Evolutionary conservation across 2,329 filamentous ascomycete species (phyloP), one percentile per base, ranked within the genome.

Genomic region (Venturia aucupariae): DNA sequence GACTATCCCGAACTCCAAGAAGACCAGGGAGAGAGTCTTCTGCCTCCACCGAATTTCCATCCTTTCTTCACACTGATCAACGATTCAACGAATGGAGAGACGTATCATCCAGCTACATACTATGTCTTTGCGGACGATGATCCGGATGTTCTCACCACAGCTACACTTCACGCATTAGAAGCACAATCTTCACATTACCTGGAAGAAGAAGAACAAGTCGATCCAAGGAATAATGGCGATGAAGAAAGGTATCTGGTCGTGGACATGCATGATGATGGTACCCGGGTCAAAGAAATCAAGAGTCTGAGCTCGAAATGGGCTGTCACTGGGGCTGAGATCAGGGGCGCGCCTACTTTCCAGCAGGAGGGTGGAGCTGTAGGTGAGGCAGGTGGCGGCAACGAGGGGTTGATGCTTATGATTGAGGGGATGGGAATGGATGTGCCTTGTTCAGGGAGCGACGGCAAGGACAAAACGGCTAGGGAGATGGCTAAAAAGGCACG

Each of bases 111-210:
- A 1, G 86, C 85, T 63, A 86, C 96, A 1, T 91, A 93, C 77
- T 97, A 97, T 78, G 84, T 97, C 71, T 97, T 99, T 78, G 85
- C 85, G 69, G 92, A 97, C 75, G 94, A 97, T 75, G 92, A 97
- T 72, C 84, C 86, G 1, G 89, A 92, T 59, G 79, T 89, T 55
- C 80, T 96, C 44, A 89, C 89, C 1, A 82, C 85, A 44, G 86
- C 89, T 1, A 82, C 82, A 5, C 75, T 87, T 66, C 79, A 80
- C 41, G 80, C 81, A 24, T 73, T 86, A 75, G 75, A 84, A 73
- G 63, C 78, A 42, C 72, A 75, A 64, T 39, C 77, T 67, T 8
- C 64, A 63, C 61, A 48, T 54, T 68, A 67, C 13, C 24, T 32
- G 10, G 69, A 73, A n/a, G 68, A 68, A 5, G 67, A 71, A 27